Evolutionary conservation across 2,329 filamentous ascomycete species (phyloP), one percentile per base, ranked within the genome.

Genomic region (Xylaria sp.): DNA sequence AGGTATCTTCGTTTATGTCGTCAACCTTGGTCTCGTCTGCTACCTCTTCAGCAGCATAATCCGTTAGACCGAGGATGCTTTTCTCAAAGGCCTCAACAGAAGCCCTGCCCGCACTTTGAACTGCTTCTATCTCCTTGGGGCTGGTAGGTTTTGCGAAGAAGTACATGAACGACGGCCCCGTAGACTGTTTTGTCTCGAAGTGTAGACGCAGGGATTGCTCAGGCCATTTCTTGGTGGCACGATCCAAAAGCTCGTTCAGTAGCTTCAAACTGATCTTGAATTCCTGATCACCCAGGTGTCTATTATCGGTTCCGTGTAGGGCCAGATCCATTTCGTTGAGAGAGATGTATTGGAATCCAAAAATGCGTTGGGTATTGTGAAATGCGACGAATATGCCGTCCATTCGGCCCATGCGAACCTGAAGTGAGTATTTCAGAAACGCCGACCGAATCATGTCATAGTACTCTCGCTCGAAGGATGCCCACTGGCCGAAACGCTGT

Each of bases 311-410:
- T 25, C 94, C 94, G 78, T 99, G 97, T n/a, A 99, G 81, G 0
- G 93, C 88, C n/a, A 86, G 78, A 78, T 99, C 96, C 91, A 99
- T 94, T 77, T 99, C 96, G 3, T 88, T 79, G 15, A 98, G 82
- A 68, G 90, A 90, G 69, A 99, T 87, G 78, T 99, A 99, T 80
- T 99, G 96, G 80, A 99, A 99, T 6, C 96, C 96, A 78, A 99
- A 99, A 59, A 99, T 97, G 65, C 94, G 92, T 80, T 94, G 87
- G 1, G 94, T 93, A 79, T 99, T 99, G 84, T 99, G 96, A 79
- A 90, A 99, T 2, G 96, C 96, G 25, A 98, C 92, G 77, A 98
- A 99, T 59, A 98, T 98, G 63, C 96, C 96, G 78, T 99, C 95
- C 97, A 99, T 99, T 59, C 94, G 90, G 20, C 97, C 96, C 89